A percentile compares a stretch with the other conserved stretches of the same genome.
These are phyloP conservation scores for Cryptococcus jaspeensis DNA, from an alignment of 1,284 basidiomycete genomes.

Conservation along the genomic window DNA sequence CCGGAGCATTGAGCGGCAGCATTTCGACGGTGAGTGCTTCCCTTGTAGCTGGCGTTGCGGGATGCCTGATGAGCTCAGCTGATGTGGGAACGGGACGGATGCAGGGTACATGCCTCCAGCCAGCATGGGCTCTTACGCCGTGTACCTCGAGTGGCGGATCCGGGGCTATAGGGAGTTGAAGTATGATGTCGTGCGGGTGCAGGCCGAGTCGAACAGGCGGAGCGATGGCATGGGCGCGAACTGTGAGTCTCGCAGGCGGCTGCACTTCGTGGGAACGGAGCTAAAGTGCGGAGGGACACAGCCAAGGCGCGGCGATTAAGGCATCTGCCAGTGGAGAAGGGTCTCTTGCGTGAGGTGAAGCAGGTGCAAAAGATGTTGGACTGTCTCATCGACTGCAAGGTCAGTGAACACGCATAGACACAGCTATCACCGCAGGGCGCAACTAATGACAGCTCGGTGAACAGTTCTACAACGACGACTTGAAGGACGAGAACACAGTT, in stretches of 20 bases:
- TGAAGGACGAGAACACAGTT: slow-evolving; percentile 87
- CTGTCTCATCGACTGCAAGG: slow-evolving; percentile 79
- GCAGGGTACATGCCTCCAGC: slow-evolving; percentile 79
- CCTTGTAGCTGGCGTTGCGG: not conserved
- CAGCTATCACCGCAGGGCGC: not conserved
- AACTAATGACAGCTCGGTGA: not conserved
- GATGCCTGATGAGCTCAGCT: slow-evolving; percentile 1
- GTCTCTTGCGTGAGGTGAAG: slow-evolving; percentile 86
- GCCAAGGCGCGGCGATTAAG: slow-evolving; percentile 67
- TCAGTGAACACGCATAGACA: slow-evolving; percentile 50
- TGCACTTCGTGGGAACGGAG: not conserved
- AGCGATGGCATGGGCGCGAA: slow-evolving; percentile 46
- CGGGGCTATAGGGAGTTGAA: slow-evolving; percentile 86
- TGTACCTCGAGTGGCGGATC: slow-evolving; percentile 86
- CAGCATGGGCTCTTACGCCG: slow-evolving; percentile 82
- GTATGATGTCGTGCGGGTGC: slow-evolving; percentile 88
- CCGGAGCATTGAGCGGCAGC: slow-evolving; percentile 69
- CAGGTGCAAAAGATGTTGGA: slow-evolving; percentile 88
- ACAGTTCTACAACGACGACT: slow-evolving; percentile 89
- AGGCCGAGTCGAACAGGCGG: slow-evolving; percentile 80
- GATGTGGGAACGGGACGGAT: not conserved
- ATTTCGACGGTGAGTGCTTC: slow-evolving; percentile 31
- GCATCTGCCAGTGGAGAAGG: slow-evolving; percentile 92
- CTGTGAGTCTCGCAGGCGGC: slow-evolving; percentile 27
- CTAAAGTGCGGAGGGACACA: slow-evolving; percentile 4